These are phyloP conservation scores for Xylaria acuta DNA, from an alignment of 495 filamentous ascomycete genomes.

Conservation along the genomic window DNA sequence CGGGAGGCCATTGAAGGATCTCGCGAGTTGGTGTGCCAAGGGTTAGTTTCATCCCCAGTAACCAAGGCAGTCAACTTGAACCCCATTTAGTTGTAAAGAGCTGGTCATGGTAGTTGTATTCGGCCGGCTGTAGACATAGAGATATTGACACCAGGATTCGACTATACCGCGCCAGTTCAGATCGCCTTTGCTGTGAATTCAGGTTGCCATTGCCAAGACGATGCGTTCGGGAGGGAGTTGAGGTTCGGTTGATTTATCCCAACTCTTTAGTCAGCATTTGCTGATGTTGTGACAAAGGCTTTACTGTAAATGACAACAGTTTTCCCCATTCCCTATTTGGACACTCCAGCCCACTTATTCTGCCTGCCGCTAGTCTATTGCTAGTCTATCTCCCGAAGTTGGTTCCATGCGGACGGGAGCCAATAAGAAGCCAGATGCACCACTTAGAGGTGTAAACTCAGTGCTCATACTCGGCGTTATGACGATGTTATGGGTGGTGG, in stretches of 20 bases:
- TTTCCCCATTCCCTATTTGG: neutral
- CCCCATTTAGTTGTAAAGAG: too few species aligned
- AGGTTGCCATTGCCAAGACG: too few species aligned
- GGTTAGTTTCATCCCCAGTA: neutral
- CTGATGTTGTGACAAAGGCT: neutral
- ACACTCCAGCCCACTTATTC: neutral
- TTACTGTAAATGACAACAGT: constrained; percentile 8
- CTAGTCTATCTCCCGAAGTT: neutral
- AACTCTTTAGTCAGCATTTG: neutral
- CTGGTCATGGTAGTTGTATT: too few species aligned
- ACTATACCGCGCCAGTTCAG: neutral
- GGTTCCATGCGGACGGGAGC: neutral
- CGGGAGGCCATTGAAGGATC: neutral
- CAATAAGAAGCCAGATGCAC: neutral
- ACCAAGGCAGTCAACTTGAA: neutral
- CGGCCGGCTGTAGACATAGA: too few species aligned
- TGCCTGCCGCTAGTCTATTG: neutral
- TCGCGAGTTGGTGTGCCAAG: constrained; percentile 2
- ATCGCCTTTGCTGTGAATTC: neutral
- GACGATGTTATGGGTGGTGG: neutral
- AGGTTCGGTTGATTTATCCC: neutral
- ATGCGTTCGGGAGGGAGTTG: neutral
- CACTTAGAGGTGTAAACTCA: too few species aligned
- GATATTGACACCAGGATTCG: too few species aligned
- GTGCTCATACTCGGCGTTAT: too few species aligned